Base-by-base conservation (phyloP, 805 yeast genomes). In the Saturnispora dispora region DNA sequence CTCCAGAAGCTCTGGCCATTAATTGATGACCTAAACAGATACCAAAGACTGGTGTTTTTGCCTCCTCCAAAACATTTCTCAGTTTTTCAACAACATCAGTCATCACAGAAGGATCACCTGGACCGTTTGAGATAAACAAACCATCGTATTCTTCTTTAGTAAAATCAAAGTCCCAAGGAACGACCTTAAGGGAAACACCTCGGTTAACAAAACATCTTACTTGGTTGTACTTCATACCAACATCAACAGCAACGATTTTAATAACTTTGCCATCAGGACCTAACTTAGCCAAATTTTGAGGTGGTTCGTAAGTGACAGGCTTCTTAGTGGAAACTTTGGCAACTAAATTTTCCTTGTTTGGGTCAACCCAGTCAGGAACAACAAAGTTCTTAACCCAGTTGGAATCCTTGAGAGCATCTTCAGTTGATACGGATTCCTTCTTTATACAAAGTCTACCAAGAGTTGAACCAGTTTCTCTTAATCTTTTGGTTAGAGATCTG, bases 21-120 rank as follows among this genome's bases (percentile, higher is more conserved):
- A 93, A 79, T 76, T 93, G 99, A 72, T 93, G 99, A 70, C 99
- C 99, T 59, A 93, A 76, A 80, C 99, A 93, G 67, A 93, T 93
- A 79, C 99, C 99, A 63, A 93, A 93, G 52, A 93, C 77, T 50
- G 99, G 99, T 43, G 93, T 83, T 68, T 80, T 82, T 48, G 80
- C 85, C 36, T 78, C 76, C 43, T 75, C 74, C 53, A 91, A 66
- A 35, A 79, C 85, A 42, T 67, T 68, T 39, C 75, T 59, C 63
- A 93, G 72, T 59, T 77, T 81, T 40, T 71, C 75, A 35, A 85
- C 85, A 54, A 88, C 78, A 20, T 75, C 78, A 44, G 80, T 68
- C 81, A 93, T 77, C 52, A 86, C 88, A 43, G 93, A 79, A 52
- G 99, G 99, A 72, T 93, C 98, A 79, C 99, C 99, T 28, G 99